These are phyloP conservation scores for Hanseniaspora hatyaiensis DNA, from an alignment of 805 yeast genomes.

Conservation along the genomic window DNA sequence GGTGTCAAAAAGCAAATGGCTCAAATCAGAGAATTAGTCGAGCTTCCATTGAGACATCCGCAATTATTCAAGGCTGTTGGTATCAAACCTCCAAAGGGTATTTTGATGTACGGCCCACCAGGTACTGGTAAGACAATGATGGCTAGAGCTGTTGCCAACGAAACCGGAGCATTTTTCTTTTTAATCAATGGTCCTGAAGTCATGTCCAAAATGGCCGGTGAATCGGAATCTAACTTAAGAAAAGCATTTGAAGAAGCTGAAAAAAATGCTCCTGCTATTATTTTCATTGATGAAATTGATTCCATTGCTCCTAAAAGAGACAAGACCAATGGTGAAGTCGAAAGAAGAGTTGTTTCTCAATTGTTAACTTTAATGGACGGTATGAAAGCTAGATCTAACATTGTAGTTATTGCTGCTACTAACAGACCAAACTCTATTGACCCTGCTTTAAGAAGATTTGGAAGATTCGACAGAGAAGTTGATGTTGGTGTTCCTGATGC, in stretches of 20 bases:
- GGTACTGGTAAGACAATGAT: slow-evolving; percentile 99
- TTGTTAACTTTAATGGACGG: slow-evolving; percentile 97
- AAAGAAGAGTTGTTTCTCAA: slow-evolving; percentile 97
- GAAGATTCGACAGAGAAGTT: slow-evolving; percentile 81
- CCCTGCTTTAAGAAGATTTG: slow-evolving; percentile 76
- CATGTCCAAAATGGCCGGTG: slow-evolving; percentile 99
- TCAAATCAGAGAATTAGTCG: slow-evolving; percentile 96
- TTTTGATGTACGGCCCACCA: slow-evolving; percentile 96
- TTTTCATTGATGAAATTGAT: slow-evolving; percentile 96
- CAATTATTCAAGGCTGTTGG: slow-evolving; percentile 96
- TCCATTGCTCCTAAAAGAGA: slow-evolving; percentile 99
- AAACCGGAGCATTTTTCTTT: slow-evolving; percentile 97
- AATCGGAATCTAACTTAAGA: slow-evolving; percentile 90
- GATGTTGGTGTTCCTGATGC: slow-evolving; percentile 96
- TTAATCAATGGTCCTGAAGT: slow-evolving; percentile 98
- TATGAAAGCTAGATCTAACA: slow-evolving; percentile 98
- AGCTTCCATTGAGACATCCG: slow-evolving; percentile 95
- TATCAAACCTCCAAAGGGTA: slow-evolving; percentile 97
- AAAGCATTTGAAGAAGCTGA: slow-evolving; percentile 99
- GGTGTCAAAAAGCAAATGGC: slow-evolving; percentile 99
- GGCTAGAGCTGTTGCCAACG: slow-evolving; percentile 99
- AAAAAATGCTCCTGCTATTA: slow-evolving; percentile 94
- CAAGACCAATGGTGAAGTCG: slow-evolving; percentile 99
- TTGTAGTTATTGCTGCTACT: slow-evolving; percentile 96
- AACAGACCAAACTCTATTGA: slow-evolving; percentile 66